Evolutionary conservation across 2,329 filamentous ascomycete genomes (phyloP), one percentile per base, ranked within the genome.

Genomic region (Pseudogymnoascus pannorum): DNA sequence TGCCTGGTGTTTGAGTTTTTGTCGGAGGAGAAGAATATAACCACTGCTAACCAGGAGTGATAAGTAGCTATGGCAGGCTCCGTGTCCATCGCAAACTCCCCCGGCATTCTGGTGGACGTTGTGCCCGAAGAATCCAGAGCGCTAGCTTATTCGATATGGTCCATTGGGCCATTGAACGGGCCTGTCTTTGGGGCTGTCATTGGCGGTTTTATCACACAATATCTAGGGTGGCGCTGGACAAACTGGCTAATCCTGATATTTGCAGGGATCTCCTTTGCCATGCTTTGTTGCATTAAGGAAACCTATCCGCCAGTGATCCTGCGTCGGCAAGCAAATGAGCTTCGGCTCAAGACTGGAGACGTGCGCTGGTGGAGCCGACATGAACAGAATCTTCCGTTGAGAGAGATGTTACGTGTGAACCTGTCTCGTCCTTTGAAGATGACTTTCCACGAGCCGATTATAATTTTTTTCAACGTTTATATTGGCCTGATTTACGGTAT

Each of bases 201-300:
- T 33, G 92, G 92, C 20, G 92, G 92, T 0, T 95, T 96, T 67
- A 83, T 89, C 1, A 90, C 74, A 66, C 80, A 92, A 72, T 85
- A 88, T 65, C 77, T 94, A 2, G 91, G 91, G 9, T 97, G 92
- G 92, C 78, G 92, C 29, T 96, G 91, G 91, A 87, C 87, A 36
- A 89, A 89, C 69, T 96, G 90, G 88, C 79, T 94, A 18, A 82
- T 87, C 7, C 75, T 93, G 68, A 92, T 95, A 59, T 79, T 91
- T 8, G 82, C 83, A 0, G 89, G 83, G 0, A 78, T 81, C 0
- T 84, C 84, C 0, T 81, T 86, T 61, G 64, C 81, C 18, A 75
- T 87, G 65, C 81, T 91, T 66, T 70, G 78, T 2, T 77, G 82
- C 1, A 78, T 89, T 57, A 82, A 82, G 64, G 91, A 96, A 74